phyloP scores from a whole-genome alignment of 352 stramenopile species.

The Globisporangium spinosum region DNA sequence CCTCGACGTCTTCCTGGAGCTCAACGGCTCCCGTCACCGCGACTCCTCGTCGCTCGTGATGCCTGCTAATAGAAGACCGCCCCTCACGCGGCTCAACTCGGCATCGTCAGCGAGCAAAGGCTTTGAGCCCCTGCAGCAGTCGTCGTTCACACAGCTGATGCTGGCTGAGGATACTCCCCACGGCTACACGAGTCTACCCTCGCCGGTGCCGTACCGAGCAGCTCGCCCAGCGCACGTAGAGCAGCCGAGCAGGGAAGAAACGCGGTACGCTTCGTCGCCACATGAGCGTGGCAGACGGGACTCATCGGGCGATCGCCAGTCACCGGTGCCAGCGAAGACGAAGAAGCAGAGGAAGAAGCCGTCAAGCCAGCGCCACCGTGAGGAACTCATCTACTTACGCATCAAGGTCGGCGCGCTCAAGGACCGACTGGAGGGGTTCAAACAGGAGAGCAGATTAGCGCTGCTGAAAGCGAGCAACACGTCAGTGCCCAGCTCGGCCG shows the following conservation, averaged over 20 bases:
- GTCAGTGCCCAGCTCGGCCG: neutral
- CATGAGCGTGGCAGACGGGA: no score
- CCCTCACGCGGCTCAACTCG: neutral
- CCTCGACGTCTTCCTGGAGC: neutral
- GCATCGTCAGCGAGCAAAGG: neutral
- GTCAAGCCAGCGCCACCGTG: slow-evolving; percentile 5
- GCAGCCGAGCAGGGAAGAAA: neutral
- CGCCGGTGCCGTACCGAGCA: neutral
- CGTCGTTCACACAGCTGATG: no score
- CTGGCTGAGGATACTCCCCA: neutral
- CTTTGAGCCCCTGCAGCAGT: neutral
- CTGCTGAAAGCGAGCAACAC: neutral
- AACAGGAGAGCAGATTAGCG: neutral
- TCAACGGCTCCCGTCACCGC: neutral
- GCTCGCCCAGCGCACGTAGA: neutral
- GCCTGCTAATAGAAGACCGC: neutral
- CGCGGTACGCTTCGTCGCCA: no score
- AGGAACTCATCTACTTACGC: slow-evolving; percentile 6
- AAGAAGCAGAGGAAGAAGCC: slow-evolving; percentile 5
- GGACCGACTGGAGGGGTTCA: neutral
- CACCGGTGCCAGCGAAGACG: neutral
- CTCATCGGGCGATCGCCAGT: no score
- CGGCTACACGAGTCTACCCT: neutral
- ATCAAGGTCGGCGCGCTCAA: neutral
- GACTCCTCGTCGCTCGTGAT: neutral